A percentile compares a stretch with the other conserved stretches of the same genome.
These are phyloP conservation scores for Coemansia sp. DNA, from an alignment of 192 early-diverging fungal species.

Conservation along the genomic window DNA sequence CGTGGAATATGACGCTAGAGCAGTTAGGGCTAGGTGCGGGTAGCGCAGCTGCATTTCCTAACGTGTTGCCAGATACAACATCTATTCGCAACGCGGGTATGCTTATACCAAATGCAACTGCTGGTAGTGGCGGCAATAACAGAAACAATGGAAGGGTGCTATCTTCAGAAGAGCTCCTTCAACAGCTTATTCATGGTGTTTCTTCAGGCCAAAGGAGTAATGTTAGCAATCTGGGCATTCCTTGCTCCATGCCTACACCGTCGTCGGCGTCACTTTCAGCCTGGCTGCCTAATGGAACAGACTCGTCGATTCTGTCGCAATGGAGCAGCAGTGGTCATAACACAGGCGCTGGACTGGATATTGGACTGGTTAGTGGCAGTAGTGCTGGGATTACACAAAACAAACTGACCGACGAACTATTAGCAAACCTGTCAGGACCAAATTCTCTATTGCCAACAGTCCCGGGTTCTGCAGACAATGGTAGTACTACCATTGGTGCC, in stretches of 20 bases:
- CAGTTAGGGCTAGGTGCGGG: constrained; percentile 29
- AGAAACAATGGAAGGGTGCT: constrained; percentile 3
- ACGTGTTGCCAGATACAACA: neutral
- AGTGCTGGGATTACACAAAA: neutral
- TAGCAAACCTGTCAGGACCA: neutral
- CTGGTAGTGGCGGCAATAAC: neutral
- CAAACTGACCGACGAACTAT: neutral
- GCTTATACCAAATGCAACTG: neutral
- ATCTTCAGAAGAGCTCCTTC: constrained; percentile 35
- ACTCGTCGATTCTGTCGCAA: constrained; percentile 20
- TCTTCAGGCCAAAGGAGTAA: neutral
- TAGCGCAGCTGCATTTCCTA: neutral
- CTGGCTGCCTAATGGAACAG: constrained; percentile 19
- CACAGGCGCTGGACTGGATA: neutral
- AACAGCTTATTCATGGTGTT: constrained; percentile 38
- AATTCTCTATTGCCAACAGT: neutral
- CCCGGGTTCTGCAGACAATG: neutral
- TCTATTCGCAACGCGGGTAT: neutral
- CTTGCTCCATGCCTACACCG: neutral
- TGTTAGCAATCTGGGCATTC: neutral
- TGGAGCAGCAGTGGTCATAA: constrained; percentile 8
- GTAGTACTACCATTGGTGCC: neutral
- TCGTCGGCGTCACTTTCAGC: constrained; percentile 5
- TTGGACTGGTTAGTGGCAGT: neutral
- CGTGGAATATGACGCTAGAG: constrained; percentile 38